A percentile compares a stretch with the other conserved stretches of the same genome.
Evolutionary conservation across 208 protist species (phyloP).

Genomic region (Acanthamoeba divionensis): DNA sequence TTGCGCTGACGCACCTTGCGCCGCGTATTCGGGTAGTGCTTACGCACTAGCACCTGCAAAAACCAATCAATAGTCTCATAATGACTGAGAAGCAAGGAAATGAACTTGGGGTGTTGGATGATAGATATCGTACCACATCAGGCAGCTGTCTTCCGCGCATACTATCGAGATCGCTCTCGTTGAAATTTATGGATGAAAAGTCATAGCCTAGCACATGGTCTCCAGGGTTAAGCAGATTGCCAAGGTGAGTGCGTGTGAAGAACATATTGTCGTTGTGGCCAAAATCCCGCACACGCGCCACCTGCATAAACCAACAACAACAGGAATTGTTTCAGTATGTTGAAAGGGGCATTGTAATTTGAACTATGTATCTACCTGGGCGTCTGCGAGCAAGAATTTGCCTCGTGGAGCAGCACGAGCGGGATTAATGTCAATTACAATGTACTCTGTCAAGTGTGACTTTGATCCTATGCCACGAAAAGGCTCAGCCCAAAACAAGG

Average conservation of each 20-base stretch:
- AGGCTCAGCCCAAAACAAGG: conserved; percentile 91
- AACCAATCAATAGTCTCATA: not conserved
- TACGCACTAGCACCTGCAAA: conserved; percentile 67
- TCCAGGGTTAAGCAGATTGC: conserved; percentile 89
- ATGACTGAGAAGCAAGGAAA: not conserved
- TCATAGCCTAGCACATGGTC: conserved; percentile 79
- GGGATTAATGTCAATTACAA: conserved; percentile 91
- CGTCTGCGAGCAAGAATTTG: conserved; percentile 53
- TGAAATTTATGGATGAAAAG: conserved; percentile 87
- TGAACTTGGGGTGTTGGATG: not conserved
- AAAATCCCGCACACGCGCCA: conserved; percentile 93
- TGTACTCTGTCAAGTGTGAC: conserved; percentile 90
- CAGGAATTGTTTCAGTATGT: conserved; percentile 14
- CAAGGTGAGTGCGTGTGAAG: conserved; percentile 89
- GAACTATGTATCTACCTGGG: not conserved
- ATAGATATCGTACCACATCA: conserved; percentile 37
- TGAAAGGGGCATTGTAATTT: not conserved
- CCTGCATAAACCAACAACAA: conserved; percentile 90
- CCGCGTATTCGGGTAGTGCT: conserved; percentile 62
- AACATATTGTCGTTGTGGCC: conserved; percentile 92
- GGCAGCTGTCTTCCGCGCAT: conserved; percentile 50
- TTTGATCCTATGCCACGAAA: conserved; percentile 87
- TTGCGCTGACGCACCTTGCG: conserved; percentile 40
- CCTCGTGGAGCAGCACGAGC: conserved; percentile 62
- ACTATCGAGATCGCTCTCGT: conserved; percentile 82